These are phyloP conservation scores for Zygosaccharomyces rouxii DNA, from an alignment of 805 yeast genomes.

Conservation along the genomic window DNA sequence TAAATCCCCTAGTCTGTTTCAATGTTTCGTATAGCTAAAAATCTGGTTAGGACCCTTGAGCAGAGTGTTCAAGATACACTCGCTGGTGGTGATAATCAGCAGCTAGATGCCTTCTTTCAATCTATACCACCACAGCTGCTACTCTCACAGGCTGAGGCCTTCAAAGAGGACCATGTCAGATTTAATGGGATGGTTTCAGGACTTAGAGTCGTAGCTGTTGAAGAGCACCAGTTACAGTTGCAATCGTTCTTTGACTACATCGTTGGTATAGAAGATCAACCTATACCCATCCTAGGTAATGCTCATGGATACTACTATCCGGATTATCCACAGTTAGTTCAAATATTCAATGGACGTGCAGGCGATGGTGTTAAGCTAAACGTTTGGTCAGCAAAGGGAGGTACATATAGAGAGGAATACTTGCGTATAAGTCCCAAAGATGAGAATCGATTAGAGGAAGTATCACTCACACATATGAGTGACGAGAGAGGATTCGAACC, in stretches of 20 bases:
- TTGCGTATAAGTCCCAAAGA: slow-evolving; percentile 31
- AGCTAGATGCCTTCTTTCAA: slow-evolving; percentile 37
- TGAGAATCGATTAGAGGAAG: slow-evolving; percentile 25
- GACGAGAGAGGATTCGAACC: slow-evolving; percentile 22
- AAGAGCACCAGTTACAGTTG: slow-evolving; percentile 50
- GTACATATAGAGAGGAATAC: slow-evolving; percentile 44
- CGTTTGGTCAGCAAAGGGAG: slow-evolving; percentile 89
- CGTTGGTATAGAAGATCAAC: slow-evolving; percentile 72
- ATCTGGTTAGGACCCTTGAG: slow-evolving; percentile 53
- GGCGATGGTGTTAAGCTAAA: slow-evolving; percentile 47
- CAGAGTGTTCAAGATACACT: slow-evolving; percentile 38
- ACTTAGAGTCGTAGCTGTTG: slow-evolving; percentile 52
- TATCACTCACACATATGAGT: slow-evolving; percentile 19
- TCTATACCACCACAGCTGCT: slow-evolving; percentile 35
- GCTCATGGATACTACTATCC: slow-evolving; percentile 37
- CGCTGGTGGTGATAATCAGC: slow-evolving; percentile 35
- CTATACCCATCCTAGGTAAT: slow-evolving; percentile 39
- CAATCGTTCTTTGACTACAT: slow-evolving; percentile 88
- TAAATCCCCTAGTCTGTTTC: background rate
- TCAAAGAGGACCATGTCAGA: slow-evolving; percentile 15
- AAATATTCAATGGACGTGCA: slow-evolving; percentile 21
- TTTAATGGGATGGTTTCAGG: slow-evolving; percentile 41
- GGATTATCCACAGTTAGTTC: slow-evolving; percentile 39
- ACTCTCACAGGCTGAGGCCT: slow-evolving; percentile 14
- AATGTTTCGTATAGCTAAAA: slow-evolving; percentile 64